Base-by-base conservation (phyloP, 2,329 filamentous ascomycete genomes). In the Cercospora brassicicola region DNA sequence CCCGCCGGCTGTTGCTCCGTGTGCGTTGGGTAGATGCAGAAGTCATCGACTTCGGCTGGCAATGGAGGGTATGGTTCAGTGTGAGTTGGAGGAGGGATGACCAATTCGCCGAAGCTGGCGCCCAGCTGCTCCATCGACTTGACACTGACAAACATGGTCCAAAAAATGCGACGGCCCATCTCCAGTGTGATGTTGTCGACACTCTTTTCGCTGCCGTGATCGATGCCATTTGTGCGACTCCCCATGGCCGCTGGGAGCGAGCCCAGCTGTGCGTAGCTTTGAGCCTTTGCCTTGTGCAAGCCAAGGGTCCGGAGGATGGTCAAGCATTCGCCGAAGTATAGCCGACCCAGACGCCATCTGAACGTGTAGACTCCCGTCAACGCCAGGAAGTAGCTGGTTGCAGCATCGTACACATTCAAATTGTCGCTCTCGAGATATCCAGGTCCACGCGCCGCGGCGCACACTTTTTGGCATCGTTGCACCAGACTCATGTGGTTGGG, bases 41-140 rank as follows among this genome's bases (percentile, higher is more conserved):
- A 89, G 78, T 97, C 93, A 73, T 97, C 93, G 0, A 96, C 88
- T 74, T 96, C 93, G 20, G 90, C 82, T 0, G 93, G 93, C 11
- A 93, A 84, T 7, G 91, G 90, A 3, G 93, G 93, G 72, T 95
- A 93, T 4, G 89, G 90, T 53, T 92, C 88, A 28, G 86, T 89
- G 0, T 89, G 88, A 0, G 92, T 96, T 1, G 90, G 89, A 2
- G 92, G 92, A 8, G 91, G 88, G 61, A 96, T 89, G 39, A 91
- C 86, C 42, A 94, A 82, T 73, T 93, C 91, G 39, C 87, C 87
- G 69, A 91, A 89, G 0, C 87, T 87, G 15, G 88, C 87, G 36
- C 92, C 92, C 18, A 95, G 82, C 76, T 96, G 93, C 65, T 91
- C 87, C 78, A 96, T 88, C 0, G 92, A 75, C 70, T 89, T 86